Conservation (phyloP, 2,329 filamentous ascomycete genomes). For the Pyricularia grisea region DNA sequence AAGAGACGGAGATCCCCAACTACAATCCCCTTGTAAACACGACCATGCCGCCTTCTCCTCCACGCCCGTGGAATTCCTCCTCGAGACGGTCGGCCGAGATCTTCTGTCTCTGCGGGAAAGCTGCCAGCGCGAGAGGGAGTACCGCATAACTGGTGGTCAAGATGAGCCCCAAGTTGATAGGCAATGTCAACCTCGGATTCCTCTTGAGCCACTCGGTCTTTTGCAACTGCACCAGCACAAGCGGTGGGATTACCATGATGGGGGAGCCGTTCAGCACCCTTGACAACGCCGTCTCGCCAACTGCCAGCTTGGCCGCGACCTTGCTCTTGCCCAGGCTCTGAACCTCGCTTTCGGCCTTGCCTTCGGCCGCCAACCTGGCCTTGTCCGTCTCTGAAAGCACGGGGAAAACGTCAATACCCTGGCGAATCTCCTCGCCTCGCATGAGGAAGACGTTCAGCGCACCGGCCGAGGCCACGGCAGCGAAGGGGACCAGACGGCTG, state of each 20-base stretch:
- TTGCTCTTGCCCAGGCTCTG: conserved; percentile 75
- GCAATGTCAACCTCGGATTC: conserved; percentile 66
- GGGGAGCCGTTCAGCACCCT: conserved; percentile 90
- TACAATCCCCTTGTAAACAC: conserved; percentile 95
- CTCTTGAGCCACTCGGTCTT: conserved; percentile 70
- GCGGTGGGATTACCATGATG: conserved; percentile 91
- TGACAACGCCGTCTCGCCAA: conserved; percentile 85
- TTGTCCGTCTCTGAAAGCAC: conserved; percentile 65
- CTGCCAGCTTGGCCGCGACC: conserved; percentile 79
- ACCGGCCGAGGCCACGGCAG: conserved; percentile 84
- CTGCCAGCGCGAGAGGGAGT: conserved; percentile 78
- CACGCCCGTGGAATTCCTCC: conserved; percentile 74
- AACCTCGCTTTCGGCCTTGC: conserved; percentile 55
- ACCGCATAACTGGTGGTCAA: conserved; percentile 80
- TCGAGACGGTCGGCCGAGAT: conserved; percentile 70
- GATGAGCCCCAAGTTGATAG: conserved; percentile 82
- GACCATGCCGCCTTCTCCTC: conserved; percentile 73
- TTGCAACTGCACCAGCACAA: conserved; percentile 79
- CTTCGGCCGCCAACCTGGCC: conserved; percentile 40
- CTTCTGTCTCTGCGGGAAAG: conserved; percentile 85
- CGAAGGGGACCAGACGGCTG: conserved; percentile 86
- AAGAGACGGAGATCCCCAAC: conserved; percentile 8
- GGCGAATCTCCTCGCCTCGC: conserved; percentile 90
- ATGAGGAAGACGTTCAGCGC: conserved; percentile 95
- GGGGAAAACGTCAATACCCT: conserved; percentile 87